Evolutionary conservation across 371 early-diverging fungal species (phyloP), one percentile per base, ranked within the genome.

Genomic region (Syncephalis fuscata): DNA sequence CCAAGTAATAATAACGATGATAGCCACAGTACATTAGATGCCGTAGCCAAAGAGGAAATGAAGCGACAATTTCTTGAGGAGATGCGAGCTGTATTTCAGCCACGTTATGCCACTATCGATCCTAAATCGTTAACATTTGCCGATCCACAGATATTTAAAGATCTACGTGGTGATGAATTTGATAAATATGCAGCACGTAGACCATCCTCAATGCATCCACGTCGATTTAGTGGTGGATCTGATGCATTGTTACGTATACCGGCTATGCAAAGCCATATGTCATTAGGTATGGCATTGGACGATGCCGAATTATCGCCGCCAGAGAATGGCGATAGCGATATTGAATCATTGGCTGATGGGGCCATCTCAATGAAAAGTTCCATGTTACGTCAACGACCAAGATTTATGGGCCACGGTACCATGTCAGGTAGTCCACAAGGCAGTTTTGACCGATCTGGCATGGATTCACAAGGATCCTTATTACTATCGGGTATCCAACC

Each of bases 61-160:
- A 67, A 80, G 42, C 56, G 66, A 24, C 68, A 73, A 3, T 78
- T 74, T 53, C 59, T 74, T 39, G 32, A 52, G 3, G 71, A 71
- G 16, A 65, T 91, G 65, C 60, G 64, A 27, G 60, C 67, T 22
- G 47, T 78, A 1, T 88, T 88, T 57, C 65, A 73, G 19, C 82
- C 86, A 0, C 66, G 64, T 7, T 88, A 86, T 49, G 70, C 85
- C 24, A 77, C 80, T 47, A 52, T 78, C 8, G 70, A 76, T 52
- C 60, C 66, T 8, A 62, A 75, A 21, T 66, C 70, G 15, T 71
- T 88, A 23, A 70, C 85, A 0, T 92, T 92, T 70, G 84, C 88
- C 1, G 94, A 94, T 55, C 79, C 85, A 15, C 67, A 68, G 25
- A 39, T 94, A 10, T 75, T 81, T 53, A 59, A 68, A 49, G 82